Evolutionary conservation across 2,329 filamentous ascomycete genomes (phyloP).

Genomic region (Verticillium albo-atrum): DNA sequence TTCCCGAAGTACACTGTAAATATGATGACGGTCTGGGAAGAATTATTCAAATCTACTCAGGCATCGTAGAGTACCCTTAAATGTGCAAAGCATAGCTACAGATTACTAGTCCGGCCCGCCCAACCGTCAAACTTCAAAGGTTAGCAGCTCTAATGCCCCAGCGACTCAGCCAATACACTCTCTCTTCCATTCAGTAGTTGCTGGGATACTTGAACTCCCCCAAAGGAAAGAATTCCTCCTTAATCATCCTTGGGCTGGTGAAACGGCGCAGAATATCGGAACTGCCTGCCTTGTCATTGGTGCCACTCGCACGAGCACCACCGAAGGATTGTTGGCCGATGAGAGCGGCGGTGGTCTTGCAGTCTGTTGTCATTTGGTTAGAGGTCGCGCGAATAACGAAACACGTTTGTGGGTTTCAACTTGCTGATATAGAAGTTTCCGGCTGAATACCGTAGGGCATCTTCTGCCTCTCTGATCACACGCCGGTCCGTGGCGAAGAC

Average conservation of each 20-base stretch:
- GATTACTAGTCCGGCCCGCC: neutral
- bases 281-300: constrained; percentile 54
- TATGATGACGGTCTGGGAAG: too few relatives aligned
- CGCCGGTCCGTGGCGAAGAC: constrained; percentile 44
- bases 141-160: too few relatives aligned
- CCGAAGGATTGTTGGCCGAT: constrained; percentile 55
- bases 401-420: neutral
- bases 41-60: too few relatives aligned
- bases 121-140: neutral
- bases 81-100: too few relatives aligned
- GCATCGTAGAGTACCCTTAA: too few relatives aligned
- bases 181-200: constrained; percentile 28
- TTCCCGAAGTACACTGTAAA: too few relatives aligned
- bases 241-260: constrained; percentile 46
- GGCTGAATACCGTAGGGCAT: constrained; percentile 46
- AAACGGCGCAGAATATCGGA: constrained; percentile 44
- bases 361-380: too few relatives aligned
- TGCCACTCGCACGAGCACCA: constrained; percentile 46
- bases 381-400: too few relatives aligned
- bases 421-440: constrained; percentile 52
- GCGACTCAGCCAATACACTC: neutral
- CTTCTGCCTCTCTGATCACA: constrained; percentile 45
- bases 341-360: constrained; percentile 52
- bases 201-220: constrained; percentile 41
- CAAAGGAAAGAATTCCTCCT: constrained; percentile 38